A percentile compares a stretch with the other conserved stretches of the same genome.
These are phyloP conservation scores for Cicer cuneatum DNA, from an alignment of 306 rosid species.

Conservation along the genomic window DNA sequence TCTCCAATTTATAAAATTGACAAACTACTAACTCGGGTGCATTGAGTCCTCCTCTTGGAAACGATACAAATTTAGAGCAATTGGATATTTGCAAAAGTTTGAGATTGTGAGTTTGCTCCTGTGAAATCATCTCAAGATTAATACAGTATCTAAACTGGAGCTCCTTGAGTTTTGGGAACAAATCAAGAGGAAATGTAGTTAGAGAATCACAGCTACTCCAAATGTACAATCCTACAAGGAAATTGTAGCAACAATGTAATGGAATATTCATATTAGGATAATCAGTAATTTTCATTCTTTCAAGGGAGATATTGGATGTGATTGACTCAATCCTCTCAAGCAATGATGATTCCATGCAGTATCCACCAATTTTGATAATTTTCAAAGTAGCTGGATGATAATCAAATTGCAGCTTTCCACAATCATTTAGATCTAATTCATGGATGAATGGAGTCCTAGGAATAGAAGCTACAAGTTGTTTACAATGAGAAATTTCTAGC, in stretches of 20 bases:
- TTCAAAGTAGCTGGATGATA: not conserved
- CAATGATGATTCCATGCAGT: not conserved
- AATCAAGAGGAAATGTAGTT: constrained; percentile 3
- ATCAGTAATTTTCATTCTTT: fast-evolving
- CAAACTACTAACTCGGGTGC: constrained; percentile 3
- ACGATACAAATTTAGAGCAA: constrained; percentile 40
- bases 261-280: constrained; percentile 22
- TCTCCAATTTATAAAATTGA: not conserved
- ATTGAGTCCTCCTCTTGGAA: constrained; percentile 20
- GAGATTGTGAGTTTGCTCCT: not conserved
- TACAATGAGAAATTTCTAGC: not conserved
- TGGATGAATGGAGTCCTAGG: not conserved
- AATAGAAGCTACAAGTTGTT: not conserved
- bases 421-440: not conserved
- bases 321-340: constrained; percentile 24
- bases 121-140: constrained; percentile 12
- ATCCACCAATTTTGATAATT: not conserved
- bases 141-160: not conserved
- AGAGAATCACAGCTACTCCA: constrained; percentile 5
- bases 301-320: not conserved
- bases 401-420: constrained; percentile 15
- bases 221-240: not conserved
- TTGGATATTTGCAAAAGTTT: not conserved
- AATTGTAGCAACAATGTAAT: not conserved
- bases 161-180: not conserved